These are phyloP conservation scores for Coemansia sp. DNA, from an alignment of 192 early-diverging fungal species.

Conservation along the genomic window DNA sequence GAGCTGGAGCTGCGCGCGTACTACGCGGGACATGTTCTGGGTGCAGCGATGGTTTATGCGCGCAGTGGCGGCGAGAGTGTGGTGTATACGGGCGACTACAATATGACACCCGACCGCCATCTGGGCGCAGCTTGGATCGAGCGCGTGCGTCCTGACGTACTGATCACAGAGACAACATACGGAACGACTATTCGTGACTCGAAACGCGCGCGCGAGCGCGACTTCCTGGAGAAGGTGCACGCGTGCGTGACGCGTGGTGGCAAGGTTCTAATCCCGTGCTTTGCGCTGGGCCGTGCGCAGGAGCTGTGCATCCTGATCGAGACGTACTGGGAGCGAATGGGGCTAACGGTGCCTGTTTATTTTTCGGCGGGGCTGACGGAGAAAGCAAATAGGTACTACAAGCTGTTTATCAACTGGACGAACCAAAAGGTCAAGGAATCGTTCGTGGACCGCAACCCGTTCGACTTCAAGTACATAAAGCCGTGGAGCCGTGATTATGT, in stretches of 20 bases:
- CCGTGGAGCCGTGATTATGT: constrained; percentile 71
- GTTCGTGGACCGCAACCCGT: constrained; percentile 93
- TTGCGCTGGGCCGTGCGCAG: constrained; percentile 96
- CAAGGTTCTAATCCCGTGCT: constrained; percentile 95
- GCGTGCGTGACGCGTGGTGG: constrained; percentile 74
- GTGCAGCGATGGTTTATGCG: constrained; percentile 96
- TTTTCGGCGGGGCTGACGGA: constrained; percentile 95
- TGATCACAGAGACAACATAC: constrained; percentile 98
- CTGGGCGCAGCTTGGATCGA: constrained; percentile 97
- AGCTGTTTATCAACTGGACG: constrained; percentile 97
- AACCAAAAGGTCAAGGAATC: constrained; percentile 95
- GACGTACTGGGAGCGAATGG: constrained; percentile 93
- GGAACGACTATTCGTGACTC: constrained; percentile 94
- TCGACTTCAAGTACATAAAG: constrained; percentile 94
- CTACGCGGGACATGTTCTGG: constrained; percentile 97
- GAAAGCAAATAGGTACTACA: constrained; percentile 94
- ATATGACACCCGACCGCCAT: constrained; percentile 90
- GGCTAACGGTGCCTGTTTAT: constrained; percentile 85
- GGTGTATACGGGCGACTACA: constrained; percentile 88
- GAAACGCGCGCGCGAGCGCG: constrained; percentile 87
- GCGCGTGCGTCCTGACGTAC: constrained; percentile 81
- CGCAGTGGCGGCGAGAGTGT: constrained; percentile 66
- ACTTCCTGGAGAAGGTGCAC: constrained; percentile 89
- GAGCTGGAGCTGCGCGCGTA: constrained; percentile 84
- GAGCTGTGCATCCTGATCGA: constrained; percentile 97